Evolutionary conservation across 108 stramenopile species (phyloP).

Genomic region (Cyclostephanos tholiformis): DNA sequence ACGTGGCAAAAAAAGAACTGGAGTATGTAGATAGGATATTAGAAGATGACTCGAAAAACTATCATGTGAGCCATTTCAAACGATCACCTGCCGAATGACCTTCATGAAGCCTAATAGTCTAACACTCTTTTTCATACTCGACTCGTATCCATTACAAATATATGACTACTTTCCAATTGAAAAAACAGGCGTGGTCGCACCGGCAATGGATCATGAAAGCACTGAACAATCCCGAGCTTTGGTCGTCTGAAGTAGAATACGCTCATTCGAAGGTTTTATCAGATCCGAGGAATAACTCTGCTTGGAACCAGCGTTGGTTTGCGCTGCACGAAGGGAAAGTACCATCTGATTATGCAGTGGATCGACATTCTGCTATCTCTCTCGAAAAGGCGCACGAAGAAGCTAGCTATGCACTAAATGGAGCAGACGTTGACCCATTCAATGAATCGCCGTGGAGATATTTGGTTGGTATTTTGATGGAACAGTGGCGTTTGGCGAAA

Average conservation of each 20-base stretch:
- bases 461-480: conserved; percentile 71
- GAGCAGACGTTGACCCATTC: conserved; percentile 72
- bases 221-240: conserved; percentile 52
- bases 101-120: neutral
- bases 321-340: conserved; percentile 66
- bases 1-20: conserved; percentile 72
- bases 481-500: conserved; percentile 59
- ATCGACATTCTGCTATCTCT: conserved; percentile 31
- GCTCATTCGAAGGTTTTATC: conserved; percentile 60
- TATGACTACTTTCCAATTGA: conserved; percentile 9
- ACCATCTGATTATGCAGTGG: conserved; percentile 10
- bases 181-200: conserved; percentile 85
- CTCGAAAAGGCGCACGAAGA: conserved; percentile 54
- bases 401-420: conserved; percentile 64
- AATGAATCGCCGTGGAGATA: conserved; percentile 89
- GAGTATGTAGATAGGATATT: conserved; percentile 82
- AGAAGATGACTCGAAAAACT: conserved; percentile 93
- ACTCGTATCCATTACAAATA: neutral
- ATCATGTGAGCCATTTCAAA: conserved; percentile 70
- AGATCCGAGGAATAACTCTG: conserved; percentile 97
- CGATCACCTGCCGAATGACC: neutral
- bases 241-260: conserved; percentile 81
- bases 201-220: conserved; percentile 89
- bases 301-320: conserved; percentile 99
- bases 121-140: neutral